Base-by-base conservation (phyloP, 2,329 filamentous ascomycete species). In the Ophiostoma angusticollis region DNA sequence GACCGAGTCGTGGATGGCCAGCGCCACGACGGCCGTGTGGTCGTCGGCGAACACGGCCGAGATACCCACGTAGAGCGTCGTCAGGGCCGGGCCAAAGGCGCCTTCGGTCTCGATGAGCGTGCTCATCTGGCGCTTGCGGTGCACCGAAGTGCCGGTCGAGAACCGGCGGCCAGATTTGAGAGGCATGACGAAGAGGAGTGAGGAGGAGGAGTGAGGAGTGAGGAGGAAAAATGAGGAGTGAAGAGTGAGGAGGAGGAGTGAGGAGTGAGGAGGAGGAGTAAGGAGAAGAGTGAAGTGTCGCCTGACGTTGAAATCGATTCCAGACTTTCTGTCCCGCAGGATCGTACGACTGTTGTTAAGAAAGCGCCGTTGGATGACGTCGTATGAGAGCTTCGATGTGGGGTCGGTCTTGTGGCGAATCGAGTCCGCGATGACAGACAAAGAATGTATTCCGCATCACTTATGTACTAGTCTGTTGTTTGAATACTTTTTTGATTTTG, bases 1-100 rank as follows among this genome's bases (percentile, higher is more conserved):
- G 4, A 78, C 78, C 6, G 74, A 74, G 52, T 87, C 81, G 46
- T 84, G 80, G 45, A 81, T 70, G 4, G 79, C 80, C 35, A 86
- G 62, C 12, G 78, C 76, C 18, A 84, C 64, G 5, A 71, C 68
- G 9, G 74, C 64, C 1, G 66, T 66, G 37, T 63, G 61, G 41
- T 70, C 62, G 23, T 70, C 61, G 1, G 62, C 56, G 34, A 68
- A 60, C 34, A 68, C 60, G 29, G 71, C 70, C 4, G 78, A 74
- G 24, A 81, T 70, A 39, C 78, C 78, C 30, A 75, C 56, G 47
- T 70, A 83, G 34, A 80, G 63, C 6, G 68, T 67, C 71, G 63
- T 67, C 31, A 70, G 55, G 42, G 65, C 49, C 28, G 63, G 62
- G 29, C 63, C 64, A 47, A 65, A 63, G 23, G 56, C 51, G 28